Conservation (phyloP, 306 rosid species). For the Vicia sativa region DNA sequence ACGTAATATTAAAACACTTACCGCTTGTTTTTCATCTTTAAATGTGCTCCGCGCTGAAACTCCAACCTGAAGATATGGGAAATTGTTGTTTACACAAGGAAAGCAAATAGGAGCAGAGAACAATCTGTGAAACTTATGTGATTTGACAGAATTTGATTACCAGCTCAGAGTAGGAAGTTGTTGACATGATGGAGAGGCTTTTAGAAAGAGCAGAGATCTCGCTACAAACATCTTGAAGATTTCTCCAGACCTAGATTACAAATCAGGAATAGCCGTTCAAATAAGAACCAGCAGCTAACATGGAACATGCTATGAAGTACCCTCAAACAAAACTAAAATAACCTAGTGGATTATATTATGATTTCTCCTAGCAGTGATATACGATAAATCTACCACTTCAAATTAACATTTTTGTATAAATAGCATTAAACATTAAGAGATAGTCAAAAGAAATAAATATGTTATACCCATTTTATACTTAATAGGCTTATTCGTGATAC, state of each 20-base stretch:
- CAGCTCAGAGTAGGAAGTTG: slow-evolving; percentile 61
- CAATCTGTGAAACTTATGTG: slow-evolving; percentile 14
- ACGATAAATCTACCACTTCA: slow-evolving; percentile 18
- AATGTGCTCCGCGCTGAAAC: slow-evolving; percentile 45
- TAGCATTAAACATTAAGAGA: slow-evolving; percentile 29
- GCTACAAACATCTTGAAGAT: slow-evolving; percentile 65
- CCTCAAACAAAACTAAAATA: slow-evolving; percentile 27
- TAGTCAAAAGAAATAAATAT: neutral
- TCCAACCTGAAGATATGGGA: slow-evolving; percentile 51
- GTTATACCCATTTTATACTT: slow-evolving; percentile 4
- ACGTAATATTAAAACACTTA: slow-evolving; percentile 39
- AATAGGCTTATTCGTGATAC: neutral
- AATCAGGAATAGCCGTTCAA: slow-evolving; percentile 28
- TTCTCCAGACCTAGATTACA: slow-evolving; percentile 71
- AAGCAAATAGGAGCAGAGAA: slow-evolving; percentile 15
- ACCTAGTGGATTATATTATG: neutral
- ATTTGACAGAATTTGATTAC: slow-evolving; percentile 45
- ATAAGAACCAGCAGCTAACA: slow-evolving; percentile 21
- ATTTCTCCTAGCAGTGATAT: slow-evolving; percentile 23
- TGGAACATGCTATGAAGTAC: slow-evolving; percentile 6
- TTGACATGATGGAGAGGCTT: slow-evolving; percentile 74
- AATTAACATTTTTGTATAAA: slow-evolving; percentile 19
- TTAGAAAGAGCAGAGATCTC: slow-evolving; percentile 70
- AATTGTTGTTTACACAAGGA: slow-evolving; percentile 29
- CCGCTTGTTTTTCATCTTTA: slow-evolving; percentile 60